A percentile compares a stretch with the other conserved stretches of the same genome.
Conservation (phyloP, 2,329 filamentous ascomycete genomes). For the Colletotrichum higginsianum region DNA sequence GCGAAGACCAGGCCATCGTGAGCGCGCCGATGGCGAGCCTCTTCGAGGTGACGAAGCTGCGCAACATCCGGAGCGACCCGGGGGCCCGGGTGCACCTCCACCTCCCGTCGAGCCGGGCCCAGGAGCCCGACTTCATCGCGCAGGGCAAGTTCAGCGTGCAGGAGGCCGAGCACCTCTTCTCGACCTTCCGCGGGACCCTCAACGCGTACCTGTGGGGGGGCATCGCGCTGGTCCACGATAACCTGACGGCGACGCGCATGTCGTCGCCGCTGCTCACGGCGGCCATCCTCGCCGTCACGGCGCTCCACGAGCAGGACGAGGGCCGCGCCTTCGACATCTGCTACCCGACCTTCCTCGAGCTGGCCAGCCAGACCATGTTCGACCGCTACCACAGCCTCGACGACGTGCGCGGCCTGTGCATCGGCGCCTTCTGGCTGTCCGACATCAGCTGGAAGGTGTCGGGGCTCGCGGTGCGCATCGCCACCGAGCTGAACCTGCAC, state of each 20-base stretch:
- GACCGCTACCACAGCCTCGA: conserved; percentile 68
- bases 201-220: conserved; percentile 53
- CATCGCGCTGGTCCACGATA: conserved; percentile 50
- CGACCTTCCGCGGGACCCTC: conserved; percentile 48
- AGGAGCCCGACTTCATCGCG: conserved; percentile 49
- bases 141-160: conserved; percentile 47
- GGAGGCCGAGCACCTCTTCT: conserved; percentile 50
- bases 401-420: conserved; percentile 72
- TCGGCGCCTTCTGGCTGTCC: conserved; percentile 76
- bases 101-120: conserved; percentile 32
- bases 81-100: conserved; percentile 42
- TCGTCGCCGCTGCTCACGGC: conserved; percentile 51
- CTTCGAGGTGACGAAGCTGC: conserved; percentile 51
- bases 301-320: conserved; percentile 49
- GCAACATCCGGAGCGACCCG: conserved; percentile 52
- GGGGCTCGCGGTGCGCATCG: conserved; percentile 70
- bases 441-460: conserved; percentile 71
- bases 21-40: conserved; percentile 52
- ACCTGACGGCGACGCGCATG: conserved; percentile 47
- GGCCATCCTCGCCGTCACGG: conserved; percentile 52
- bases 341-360: conserved; percentile 70
- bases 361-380: conserved; percentile 72
- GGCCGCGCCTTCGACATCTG: conserved; percentile 68
- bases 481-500: conserved; percentile 70
- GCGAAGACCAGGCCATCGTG: conserved; percentile 49